Evolutionary conservation across 177 flowering plant genomes (phyloP).

Genomic region (Vitis hybrid): DNA sequence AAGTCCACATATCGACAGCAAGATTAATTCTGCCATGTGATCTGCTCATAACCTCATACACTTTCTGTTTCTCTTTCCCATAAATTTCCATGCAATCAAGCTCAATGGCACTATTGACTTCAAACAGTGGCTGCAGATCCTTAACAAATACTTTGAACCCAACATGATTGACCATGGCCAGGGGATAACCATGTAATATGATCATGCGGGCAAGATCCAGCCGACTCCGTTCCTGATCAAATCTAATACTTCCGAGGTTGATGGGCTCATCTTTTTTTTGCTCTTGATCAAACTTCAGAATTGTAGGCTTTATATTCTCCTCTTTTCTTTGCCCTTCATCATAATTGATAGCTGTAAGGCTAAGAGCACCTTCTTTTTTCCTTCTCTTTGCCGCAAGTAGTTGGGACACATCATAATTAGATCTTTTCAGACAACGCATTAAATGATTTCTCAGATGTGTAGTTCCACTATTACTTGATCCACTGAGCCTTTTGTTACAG

Average conservation of each 20-base stretch:
- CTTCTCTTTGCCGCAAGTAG: conserved; percentile 56
- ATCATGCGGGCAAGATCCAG: conserved; percentile 85
- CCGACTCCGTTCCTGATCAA: conserved; percentile 63
- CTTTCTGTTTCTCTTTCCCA: conserved; percentile 60
- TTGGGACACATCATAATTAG: conserved; percentile 62
- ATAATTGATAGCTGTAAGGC: conserved; percentile 33
- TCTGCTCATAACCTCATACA: conserved; percentile 43
- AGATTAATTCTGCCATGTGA: conserved; percentile 61
- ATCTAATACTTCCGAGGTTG: conserved; percentile 41
- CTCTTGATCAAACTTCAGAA: conserved; percentile 54
- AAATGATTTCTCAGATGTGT: conserved; percentile 89
- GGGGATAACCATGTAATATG: conserved; percentile 75
- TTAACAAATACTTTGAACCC: conserved; percentile 77
- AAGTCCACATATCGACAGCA: conserved; percentile 60
- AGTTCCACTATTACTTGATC: conserved; percentile 87
- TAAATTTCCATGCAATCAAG: conserved; percentile 60
- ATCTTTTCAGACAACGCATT: conserved; percentile 65
- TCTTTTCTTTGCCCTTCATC: conserved; percentile 53
- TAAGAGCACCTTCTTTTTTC: conserved; percentile 45
- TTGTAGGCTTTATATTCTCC: conserved; percentile 29
- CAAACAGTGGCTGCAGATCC: conserved; percentile 79
- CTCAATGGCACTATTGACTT: conserved; percentile 39
- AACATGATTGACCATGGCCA: conserved; percentile 71
- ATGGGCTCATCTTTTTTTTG: conserved; percentile 46
- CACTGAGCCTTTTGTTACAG: conserved; percentile 79